These are phyloP conservation scores for Amphibolis antarctica DNA, from an alignment of 106 monocot species.

Conservation along the genomic window DNA sequence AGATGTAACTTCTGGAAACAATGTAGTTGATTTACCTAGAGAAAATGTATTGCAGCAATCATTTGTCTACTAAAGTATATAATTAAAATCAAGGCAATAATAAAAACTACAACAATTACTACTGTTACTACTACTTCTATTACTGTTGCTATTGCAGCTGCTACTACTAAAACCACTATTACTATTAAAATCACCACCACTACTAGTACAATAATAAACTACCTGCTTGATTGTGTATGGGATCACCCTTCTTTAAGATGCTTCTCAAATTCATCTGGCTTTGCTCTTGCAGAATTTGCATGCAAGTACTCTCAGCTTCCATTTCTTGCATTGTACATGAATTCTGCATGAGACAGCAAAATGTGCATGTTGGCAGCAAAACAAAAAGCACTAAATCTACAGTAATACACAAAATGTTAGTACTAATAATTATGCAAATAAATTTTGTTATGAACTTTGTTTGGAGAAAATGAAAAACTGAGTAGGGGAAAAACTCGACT, in stretches of 20 bases:
- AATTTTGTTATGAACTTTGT: background rate
- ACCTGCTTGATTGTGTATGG: background rate
- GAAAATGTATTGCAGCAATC: background rate
- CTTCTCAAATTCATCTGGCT: background rate
- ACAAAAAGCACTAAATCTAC: slow-evolving; percentile 3
- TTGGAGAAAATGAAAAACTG: background rate
- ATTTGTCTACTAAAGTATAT: background rate
- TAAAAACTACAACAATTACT: too few relatives aligned
- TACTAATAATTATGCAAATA: background rate
- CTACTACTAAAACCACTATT: too few relatives aligned
- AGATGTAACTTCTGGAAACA: background rate
- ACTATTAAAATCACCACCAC: too few relatives aligned
- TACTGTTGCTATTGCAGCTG: too few relatives aligned
- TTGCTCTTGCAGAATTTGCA: slow-evolving; percentile 3
- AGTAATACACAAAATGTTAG: slow-evolving; percentile 10
- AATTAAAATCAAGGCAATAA: too few relatives aligned
- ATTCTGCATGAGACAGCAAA: slow-evolving; percentile 40
- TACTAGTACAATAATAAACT: too few relatives aligned
- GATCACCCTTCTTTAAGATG: background rate
- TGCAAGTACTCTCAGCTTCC: slow-evolving; percentile 45
- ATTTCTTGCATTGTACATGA: slow-evolving; percentile 58
- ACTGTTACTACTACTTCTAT: too few relatives aligned
- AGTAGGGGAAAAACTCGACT: background rate
- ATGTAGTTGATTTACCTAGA: background rate
- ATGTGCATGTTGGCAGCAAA: slow-evolving; percentile 4